phyloP scores from a whole-genome alignment of 2,329 filamentous ascomycete genomes.

The Phaeosphaeria sp. region DNA sequence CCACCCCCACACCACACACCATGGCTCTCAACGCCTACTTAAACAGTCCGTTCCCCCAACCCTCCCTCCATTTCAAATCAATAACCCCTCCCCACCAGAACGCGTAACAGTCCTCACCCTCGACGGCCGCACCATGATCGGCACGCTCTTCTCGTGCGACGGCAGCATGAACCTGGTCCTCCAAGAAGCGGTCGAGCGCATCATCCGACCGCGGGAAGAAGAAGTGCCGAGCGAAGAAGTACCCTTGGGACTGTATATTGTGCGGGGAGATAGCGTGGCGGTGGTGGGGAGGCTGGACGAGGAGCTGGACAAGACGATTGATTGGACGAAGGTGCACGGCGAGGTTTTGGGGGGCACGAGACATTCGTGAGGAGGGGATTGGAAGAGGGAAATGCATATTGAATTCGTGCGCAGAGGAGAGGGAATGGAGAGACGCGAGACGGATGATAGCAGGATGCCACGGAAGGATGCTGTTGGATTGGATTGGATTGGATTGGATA shows the following conservation, averaged over 20 bases:
- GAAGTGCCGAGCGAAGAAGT: conserved; percentile 80
- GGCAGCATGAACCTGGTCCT: conserved; percentile 93
- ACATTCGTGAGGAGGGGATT: conserved; percentile 56
- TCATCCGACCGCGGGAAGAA: conserved; percentile 86
- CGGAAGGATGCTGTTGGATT: neutral
- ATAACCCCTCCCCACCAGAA: conserved; percentile 63
- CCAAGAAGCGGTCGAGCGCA: conserved; percentile 81
- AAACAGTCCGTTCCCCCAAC: conserved; percentile 42
- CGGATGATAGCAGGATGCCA: neutral
- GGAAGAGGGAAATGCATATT: neutral
- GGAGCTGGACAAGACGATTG: conserved; percentile 84
- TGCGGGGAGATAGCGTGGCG: conserved; percentile 93
- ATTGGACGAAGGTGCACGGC: conserved; percentile 91
- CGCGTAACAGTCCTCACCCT: conserved; percentile 91
- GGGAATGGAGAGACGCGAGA: neutral
- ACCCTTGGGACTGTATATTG: conserved; percentile 85
- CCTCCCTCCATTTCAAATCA: neutral
- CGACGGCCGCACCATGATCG: conserved; percentile 80
- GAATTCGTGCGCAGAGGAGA: neutral
- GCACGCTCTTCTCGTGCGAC: conserved; percentile 84
- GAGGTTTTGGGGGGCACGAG: conserved; percentile 84
- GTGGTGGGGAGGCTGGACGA: conserved; percentile 90
- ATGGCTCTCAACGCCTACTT: conserved; percentile 54
- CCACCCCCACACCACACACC: conserved; percentile 4
- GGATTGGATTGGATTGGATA: conserved; percentile 1